These are phyloP conservation scores for Dysphania ambrosioides DNA, from an alignment of 148 eudicot genomes.

Conservation along the genomic window DNA sequence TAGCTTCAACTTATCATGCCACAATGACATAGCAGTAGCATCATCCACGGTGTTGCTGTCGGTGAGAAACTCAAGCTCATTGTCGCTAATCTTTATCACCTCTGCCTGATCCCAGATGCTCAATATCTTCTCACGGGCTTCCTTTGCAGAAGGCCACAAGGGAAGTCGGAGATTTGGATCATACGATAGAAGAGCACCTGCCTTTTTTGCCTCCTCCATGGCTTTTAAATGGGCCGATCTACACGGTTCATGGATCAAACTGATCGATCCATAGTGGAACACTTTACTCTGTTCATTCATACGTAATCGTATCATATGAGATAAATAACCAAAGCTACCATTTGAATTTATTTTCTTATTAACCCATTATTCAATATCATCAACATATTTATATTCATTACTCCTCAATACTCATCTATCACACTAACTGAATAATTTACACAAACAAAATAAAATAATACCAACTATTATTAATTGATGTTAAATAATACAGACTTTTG, in stretches of 20 bases:
- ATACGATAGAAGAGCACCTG: constrained; percentile 72
- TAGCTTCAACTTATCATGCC: constrained; percentile 76
- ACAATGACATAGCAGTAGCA: constrained; percentile 62
- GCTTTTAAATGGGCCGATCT: constrained; percentile 87
- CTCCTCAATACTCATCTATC: too few species aligned
- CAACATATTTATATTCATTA: too few species aligned
- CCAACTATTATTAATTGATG: too few species aligned
- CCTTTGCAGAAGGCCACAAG: constrained; percentile 70
- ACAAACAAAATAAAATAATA: too few species aligned
- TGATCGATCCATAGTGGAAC: constrained; percentile 85
- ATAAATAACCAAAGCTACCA: too few species aligned
- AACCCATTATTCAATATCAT: too few species aligned
- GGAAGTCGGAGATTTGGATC: constrained; percentile 88
- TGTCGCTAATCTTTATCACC: constrained; percentile 79
- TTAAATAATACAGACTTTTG: too few species aligned
- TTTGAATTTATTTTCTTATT: too few species aligned
- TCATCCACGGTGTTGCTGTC: constrained; percentile 59
- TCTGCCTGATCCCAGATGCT: constrained; percentile 93
- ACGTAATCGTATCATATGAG: too few species aligned
- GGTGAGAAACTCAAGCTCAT: constrained; percentile 71
- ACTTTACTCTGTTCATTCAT: constrained; percentile 70
- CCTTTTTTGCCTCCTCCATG: constrained; percentile 82
- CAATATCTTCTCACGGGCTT: constrained; percentile 67
- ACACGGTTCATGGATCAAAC: constrained; percentile 92
- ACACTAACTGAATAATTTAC: too few species aligned